Base-by-base conservation (phyloP, 2,329 filamentous ascomycete genomes). In the Cryoendolithus antarcticus region DNA sequence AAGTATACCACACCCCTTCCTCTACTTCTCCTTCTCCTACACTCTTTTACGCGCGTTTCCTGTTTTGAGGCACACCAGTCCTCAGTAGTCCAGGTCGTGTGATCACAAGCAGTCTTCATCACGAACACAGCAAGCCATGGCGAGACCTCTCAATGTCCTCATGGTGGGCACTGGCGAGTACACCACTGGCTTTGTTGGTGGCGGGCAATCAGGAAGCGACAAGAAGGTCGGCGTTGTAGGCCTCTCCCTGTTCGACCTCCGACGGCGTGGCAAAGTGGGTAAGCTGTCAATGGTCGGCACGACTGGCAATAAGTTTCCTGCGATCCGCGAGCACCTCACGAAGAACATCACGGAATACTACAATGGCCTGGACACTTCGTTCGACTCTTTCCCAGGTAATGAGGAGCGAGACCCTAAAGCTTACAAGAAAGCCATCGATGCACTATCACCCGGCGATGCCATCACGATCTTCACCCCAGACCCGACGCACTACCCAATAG, bases 211-310 rank as follows among this genome's bases (percentile, higher is more conserved):
- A 3, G 80, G 75, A 8, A 93, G 86, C 36, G 89, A 95, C 71
- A 95, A 95, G 69, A 95, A 95, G 63, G 82, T 95, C 36, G 88
- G 89, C 42, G 89, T 95, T 6, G 88, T 95, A n/a, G 88, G 84
- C 31, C 67, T 95, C 59, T 89, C 84, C 15, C 70, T 94, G 49
- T 93, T 94, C 60, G 88, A 94, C 60, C 71, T 95, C 48, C 78
- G 88, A 44, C 74, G 86, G 46, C 74, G 88, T 59, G 86, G 88
- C 51, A 94, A 94, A 65, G 88, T 95, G 13, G 80, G 75, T 51
- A 77, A 82, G 44, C 69, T 95, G 54, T 77, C 77, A 55, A 95
- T 95, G 88, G 88, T 84, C 12, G 89, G 88, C 40, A 84, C 85
- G 40, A 86, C 84, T 44, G 89, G 88, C 47, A 74, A 72, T 55